These are phyloP conservation scores for Ophiocordyceps unilateralis DNA, from an alignment of 2,329 filamentous ascomycete genomes.

Conservation along the genomic window DNA sequence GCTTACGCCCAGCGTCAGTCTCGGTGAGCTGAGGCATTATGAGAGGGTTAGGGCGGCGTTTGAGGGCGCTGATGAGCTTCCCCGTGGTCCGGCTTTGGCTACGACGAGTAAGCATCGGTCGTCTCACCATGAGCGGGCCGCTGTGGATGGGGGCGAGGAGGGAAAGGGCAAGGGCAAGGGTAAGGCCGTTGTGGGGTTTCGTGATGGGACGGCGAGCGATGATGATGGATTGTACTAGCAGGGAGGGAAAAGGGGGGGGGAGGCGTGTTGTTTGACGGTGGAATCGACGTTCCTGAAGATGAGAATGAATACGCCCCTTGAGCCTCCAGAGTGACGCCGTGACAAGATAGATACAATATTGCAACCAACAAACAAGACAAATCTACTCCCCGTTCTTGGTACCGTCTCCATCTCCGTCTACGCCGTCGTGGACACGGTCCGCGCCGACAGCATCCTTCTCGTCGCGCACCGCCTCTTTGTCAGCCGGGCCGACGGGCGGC, in stretches of 20 bases:
- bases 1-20: slow-evolving; percentile 83
- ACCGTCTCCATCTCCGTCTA: neutral
- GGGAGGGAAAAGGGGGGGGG: no score
- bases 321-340: neutral
- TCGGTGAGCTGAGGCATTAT: slow-evolving; percentile 83
- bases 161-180: slow-evolving; percentile 20
- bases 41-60: slow-evolving; percentile 69
- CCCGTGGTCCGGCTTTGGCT: neutral
- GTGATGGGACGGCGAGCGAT: slow-evolving; percentile 35
- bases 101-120: no score
- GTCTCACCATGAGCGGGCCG: no score
- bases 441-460: neutral
- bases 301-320: neutral
- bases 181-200: slow-evolving; percentile 34
- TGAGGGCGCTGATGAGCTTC: slow-evolving; percentile 42
- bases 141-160: slow-evolving; percentile 12
- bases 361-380: neutral
- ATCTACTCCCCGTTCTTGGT: neutral
- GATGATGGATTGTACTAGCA: slow-evolving; percentile 38
- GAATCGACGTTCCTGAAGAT: neutral
- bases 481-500: neutral
- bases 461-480: neutral
- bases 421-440: neutral
- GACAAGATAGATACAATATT: neutral
- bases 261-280: no score